Percentiles rank a stretch among this genome's conserved stretches.
Evolutionary conservation across 805 yeast genomes (phyloP).

Genomic region (Cyberlindnera lachancei): DNA sequence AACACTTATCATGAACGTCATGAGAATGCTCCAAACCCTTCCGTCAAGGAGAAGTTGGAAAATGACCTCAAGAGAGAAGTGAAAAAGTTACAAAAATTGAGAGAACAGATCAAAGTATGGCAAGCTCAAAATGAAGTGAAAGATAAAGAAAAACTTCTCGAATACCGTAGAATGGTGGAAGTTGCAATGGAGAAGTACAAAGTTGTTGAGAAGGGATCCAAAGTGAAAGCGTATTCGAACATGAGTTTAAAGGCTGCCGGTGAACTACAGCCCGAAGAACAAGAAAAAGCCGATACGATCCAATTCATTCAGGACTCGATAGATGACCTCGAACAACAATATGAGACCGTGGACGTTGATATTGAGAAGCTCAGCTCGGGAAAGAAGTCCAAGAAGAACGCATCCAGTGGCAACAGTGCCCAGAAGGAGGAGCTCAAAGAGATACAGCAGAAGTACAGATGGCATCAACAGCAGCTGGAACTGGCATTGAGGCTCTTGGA

Average conservation of each 20-base stretch:
- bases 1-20: slow-evolving; percentile 83
- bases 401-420: slow-evolving; percentile 34
- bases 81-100: slow-evolving; percentile 82
- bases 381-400: slow-evolving; percentile 49
- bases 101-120: slow-evolving; percentile 96
- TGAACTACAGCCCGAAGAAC: slow-evolving; percentile 65
- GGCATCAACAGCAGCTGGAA: slow-evolving; percentile 77
- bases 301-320: slow-evolving; percentile 63
- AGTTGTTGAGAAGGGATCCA: slow-evolving; percentile 85
- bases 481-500: slow-evolving; percentile 68
- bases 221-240: slow-evolving; percentile 87
- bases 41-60: slow-evolving; percentile 90
- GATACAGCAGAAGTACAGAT: slow-evolving; percentile 60
- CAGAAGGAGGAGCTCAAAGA: slow-evolving; percentile 58
- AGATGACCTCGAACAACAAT: slow-evolving; percentile 75
- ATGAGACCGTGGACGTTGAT: slow-evolving; percentile 70
- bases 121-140: slow-evolving; percentile 82
- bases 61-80: slow-evolving; percentile 89
- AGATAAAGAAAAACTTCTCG: slow-evolving; percentile 74
- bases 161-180: slow-evolving; percentile 63
- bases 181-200: slow-evolving; percentile 92
- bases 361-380: slow-evolving; percentile 43
- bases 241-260: slow-evolving; percentile 66
- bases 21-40: slow-evolving; percentile 66
- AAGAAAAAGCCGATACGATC: slow-evolving; percentile 66